A percentile compares a stretch with the other conserved stretches of the same genome.
These are phyloP conservation scores for Omphalotus guepiniiformis DNA, from an alignment of 768 basidiomycete species.

Conservation along the genomic window DNA sequence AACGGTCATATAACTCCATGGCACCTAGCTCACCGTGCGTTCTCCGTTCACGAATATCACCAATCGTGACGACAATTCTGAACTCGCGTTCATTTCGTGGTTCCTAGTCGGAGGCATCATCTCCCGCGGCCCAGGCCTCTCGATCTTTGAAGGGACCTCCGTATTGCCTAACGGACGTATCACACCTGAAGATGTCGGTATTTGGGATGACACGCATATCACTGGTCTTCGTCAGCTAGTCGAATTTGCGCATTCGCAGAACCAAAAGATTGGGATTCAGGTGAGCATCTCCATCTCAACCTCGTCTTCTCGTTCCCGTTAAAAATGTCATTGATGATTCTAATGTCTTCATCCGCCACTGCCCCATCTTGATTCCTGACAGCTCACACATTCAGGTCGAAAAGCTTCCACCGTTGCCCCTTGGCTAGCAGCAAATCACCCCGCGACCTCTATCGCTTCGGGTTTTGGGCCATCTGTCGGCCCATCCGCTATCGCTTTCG, in stretches of 20 bases:
- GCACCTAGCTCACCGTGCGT: constrained; percentile 60
- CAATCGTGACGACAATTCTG: no score
- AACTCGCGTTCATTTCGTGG: no score
- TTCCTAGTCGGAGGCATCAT: constrained; percentile 46
- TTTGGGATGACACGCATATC: constrained; percentile 61
- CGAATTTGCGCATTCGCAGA: constrained; percentile 67
- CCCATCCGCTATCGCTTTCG: constrained; percentile 47
- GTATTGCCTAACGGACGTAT: constrained; percentile 57
- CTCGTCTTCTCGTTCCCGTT: background rate
- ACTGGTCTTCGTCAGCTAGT: constrained; percentile 44
- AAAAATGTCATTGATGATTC: constrained; percentile 24
- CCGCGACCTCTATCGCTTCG: constrained; percentile 31
- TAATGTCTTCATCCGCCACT: constrained; percentile 37
- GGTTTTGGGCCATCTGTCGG: constrained; percentile 54
- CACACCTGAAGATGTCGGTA: constrained; percentile 57
- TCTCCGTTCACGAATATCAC: constrained; percentile 22
- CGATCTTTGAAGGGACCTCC: constrained; percentile 63
- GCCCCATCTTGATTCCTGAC: constrained; percentile 22
- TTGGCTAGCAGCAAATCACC: constrained; percentile 42
- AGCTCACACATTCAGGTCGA: constrained; percentile 71
- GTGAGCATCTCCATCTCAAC: constrained; percentile 3
- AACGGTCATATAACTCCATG: constrained; percentile 50
- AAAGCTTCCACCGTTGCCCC: constrained; percentile 64
- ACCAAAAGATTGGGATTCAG: constrained; percentile 69
- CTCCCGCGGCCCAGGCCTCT: constrained; percentile 49